phyloP scores from a whole-genome alignment of 345 rosid species.

The Rhizophora mangle region DNA sequence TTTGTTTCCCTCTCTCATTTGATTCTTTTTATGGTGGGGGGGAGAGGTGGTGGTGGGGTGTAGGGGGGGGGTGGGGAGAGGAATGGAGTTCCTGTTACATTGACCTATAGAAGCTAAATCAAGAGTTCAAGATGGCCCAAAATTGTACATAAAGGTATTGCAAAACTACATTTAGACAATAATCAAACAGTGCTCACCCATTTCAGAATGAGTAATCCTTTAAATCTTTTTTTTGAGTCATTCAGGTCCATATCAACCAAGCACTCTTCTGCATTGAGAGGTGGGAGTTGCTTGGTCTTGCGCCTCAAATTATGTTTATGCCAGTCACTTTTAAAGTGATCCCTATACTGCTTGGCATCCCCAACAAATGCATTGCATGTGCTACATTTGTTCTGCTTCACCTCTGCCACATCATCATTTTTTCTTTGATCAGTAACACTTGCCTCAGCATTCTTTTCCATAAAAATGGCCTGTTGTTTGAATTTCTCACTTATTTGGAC shows the following conservation, averaged over 20 bases:
- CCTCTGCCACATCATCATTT: slow-evolving; percentile 40
- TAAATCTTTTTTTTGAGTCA: slow-evolving; percentile 65
- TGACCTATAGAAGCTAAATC: background rate
- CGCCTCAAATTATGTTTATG: slow-evolving; percentile 93
- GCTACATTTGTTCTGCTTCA: slow-evolving; percentile 72
- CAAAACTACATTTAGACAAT: background rate
- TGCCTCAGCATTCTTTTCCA: slow-evolving; percentile 36
- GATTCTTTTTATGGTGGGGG: too few relatives aligned
- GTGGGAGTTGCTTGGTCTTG: slow-evolving; percentile 79
- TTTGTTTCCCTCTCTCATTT: too few relatives aligned
- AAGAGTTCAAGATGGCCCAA: background rate
- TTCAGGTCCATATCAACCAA: slow-evolving; percentile 60
- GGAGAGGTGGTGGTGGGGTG: too few relatives aligned
- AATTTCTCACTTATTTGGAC: slow-evolving; percentile 49
- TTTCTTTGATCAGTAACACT: slow-evolving; percentile 20
- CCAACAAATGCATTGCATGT: slow-evolving; percentile 78
- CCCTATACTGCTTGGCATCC: slow-evolving; percentile 76
- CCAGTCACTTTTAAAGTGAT: slow-evolving; percentile 93
- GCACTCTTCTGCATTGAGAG: slow-evolving; percentile 78
- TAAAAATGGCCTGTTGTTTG: slow-evolving; percentile 44
- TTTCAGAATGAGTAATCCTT: slow-evolving; percentile 90
- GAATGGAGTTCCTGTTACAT: too few relatives aligned
- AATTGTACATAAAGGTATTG: background rate
- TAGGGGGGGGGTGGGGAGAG: too few relatives aligned
- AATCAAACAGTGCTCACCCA: background rate